Evolutionary conservation across 202 grass and related monocot species (phyloP), one percentile per base, ranked within the genome.

Genomic region (Panicum hallii): DNA sequence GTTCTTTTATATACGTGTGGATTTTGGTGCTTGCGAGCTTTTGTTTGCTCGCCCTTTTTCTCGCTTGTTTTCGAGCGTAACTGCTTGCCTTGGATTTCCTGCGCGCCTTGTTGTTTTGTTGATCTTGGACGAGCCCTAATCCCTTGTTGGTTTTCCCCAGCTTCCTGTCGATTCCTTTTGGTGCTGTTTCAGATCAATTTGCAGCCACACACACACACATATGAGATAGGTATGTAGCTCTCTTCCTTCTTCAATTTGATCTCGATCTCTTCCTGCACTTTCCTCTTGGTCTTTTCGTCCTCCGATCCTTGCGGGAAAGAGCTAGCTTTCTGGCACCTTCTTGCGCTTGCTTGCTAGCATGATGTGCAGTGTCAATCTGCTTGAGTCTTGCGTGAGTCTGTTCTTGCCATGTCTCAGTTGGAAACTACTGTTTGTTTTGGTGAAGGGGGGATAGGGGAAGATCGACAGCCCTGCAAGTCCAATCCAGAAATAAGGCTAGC

Each of bases 51-150:
- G 26, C 68, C 68, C 70, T 36, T 67, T 80, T 83, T 75, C 65
- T 79, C 22, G 11, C 87, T 93, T 91, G 92, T 90, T 90, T 79
- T 67, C 77, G 88, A 93, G 92, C 85, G 92, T 88, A 93, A 93
- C 90, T 85, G 84, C 63, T 90, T 65, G 87, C 16, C 68, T 87
- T 90, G 84, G 70, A 87, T 87, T 87, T 84, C 85, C 89, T 84
- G 85, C 38, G 23, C 14, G 10, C 70, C 77, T 90, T 91, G 55
- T 87, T 90, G 55, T 30, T 84, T 91, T 88, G 89, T 91, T 91
- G n/a, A 71, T 81, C 85, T 77, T 72, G 43, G 53, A 79, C 34
- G 89, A 91, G 70, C 76, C 70, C 72, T 84, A 72, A 80, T 74
- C 46, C 42, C 26, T 68, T 84, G 81, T 86, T 84, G 55, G 44